Evolutionary conservation across 2,329 filamentous ascomycete species (phyloP), one percentile per base, ranked within the genome.

Genomic region (Fusarium sp.): DNA sequence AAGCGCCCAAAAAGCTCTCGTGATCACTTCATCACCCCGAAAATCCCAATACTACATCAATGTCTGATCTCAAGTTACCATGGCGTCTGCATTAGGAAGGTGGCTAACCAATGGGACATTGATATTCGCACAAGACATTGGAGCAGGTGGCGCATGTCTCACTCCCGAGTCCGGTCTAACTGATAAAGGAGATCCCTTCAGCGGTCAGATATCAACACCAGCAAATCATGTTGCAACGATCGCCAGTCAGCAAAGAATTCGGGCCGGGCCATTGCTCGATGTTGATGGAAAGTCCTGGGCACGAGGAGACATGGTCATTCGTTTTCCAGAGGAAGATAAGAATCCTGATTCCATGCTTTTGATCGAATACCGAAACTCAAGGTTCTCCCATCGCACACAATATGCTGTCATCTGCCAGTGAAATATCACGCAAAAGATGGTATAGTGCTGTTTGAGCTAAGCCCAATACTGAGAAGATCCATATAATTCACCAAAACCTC

Each of bases 401-500:
- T 18, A 3, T 50, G 12, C 18, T 14, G 5, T 4, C 26, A 22
- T 51, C n/a, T 14, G 22, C 17, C 12, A 35, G 8, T 2, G 6
- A 5, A n/a, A 15, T 14, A 1, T 39, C 9, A 75, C 17, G 56
- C 73, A 59, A 72, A 66, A 8, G 75, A 72, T 5, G 70, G 66
- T 12, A 76, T 28, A 9, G 63, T 63, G 9, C 24, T 45, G 13
- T 24, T 72, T 17, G 74, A 74, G 42, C 70, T 75, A 12, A 76
- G 66, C 0, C 66, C 67, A 18, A 63, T 58, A 20, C 63, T 66
- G 76, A 82, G 55, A 54, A 80, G 36, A 73, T 65, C 70, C 11
- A 78, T 63, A 60, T 82, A 83, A 22, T 79, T 72, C n/a, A 78
- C 28, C 44, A 82, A 12, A 5, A 80, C 35, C 26, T 82, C 81